A percentile compares a stretch with the other conserved stretches of the same genome.
Conservation (phyloP, 2,329 filamentous ascomycete species). For the Zymoseptoria brevis region DNA sequence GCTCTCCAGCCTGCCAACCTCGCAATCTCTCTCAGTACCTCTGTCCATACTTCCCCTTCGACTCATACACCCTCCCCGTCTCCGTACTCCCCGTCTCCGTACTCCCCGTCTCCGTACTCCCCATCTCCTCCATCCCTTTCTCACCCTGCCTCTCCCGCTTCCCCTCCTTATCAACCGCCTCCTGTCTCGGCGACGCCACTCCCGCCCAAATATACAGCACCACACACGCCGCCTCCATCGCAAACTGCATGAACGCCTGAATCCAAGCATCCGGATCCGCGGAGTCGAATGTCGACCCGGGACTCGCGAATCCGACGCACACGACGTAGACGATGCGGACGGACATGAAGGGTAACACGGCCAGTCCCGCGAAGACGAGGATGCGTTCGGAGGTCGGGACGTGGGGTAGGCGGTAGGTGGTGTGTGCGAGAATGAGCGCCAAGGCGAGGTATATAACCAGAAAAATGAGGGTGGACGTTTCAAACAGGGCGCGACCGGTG, state of each 20-base stretch:
- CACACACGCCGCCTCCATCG: conserved; percentile 22
- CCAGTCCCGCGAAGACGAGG: conserved; percentile 19
- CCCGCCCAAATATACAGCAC: conserved; percentile 18
- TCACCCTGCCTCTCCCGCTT: neutral
- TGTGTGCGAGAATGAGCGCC: neutral
- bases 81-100: neutral
- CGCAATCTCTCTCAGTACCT: no score
- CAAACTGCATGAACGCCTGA: conserved; percentile 22
- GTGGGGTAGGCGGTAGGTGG: neutral
- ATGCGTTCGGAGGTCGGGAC: conserved; percentile 9
- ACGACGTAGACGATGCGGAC: conserved; percentile 32
- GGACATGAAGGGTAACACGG: conserved; percentile 24
- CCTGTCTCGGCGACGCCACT: conserved; percentile 14
- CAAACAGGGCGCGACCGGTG: no score
- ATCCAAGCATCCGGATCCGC: conserved; percentile 14
- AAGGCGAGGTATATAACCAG: conserved; percentile 15
- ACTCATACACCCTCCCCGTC: no score
- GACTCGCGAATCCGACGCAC: conserved; percentile 12
- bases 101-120: neutral
- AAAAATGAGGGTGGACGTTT: conserved; percentile 12
- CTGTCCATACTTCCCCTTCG: no score
- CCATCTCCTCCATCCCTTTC: neutral
- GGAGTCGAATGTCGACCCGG: conserved; percentile 16
- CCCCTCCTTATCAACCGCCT: neutral
- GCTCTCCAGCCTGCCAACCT: no score